Conservation (phyloP, 2,329 filamentous ascomycete species). For the Diaporthe caulivora region DNA sequence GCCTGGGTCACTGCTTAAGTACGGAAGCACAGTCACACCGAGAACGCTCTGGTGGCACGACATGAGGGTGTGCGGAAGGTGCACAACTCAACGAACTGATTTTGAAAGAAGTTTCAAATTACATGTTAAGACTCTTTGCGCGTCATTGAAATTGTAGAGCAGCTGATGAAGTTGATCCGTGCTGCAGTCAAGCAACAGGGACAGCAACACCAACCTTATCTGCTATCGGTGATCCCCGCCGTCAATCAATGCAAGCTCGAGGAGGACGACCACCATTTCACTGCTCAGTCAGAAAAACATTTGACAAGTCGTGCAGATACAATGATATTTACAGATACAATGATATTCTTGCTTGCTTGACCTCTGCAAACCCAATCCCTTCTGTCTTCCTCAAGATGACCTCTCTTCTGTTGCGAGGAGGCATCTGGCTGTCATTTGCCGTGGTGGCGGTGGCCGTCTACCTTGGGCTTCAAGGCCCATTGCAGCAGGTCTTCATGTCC, state of each 20-base stretch:
- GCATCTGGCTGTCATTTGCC: conserved; percentile 35
- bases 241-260: not conserved
- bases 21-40: not conserved
- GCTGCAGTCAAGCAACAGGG: not conserved
- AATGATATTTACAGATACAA: not conserved
- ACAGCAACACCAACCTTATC: conserved; percentile 25
- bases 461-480: conserved; percentile 34
- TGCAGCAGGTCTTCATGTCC: conserved; percentile 33
- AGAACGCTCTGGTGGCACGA: not conserved
- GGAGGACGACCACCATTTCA: not conserved
- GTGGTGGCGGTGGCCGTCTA: conserved; percentile 35
- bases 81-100: not conserved
- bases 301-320: not conserved
- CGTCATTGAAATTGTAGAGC: conserved; percentile 9
- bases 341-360: not conserved
- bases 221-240: conserved; percentile 19
- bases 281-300: not conserved
- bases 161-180: conserved; percentile 13
- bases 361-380: not conserved
- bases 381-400: not conserved
- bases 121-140: not conserved
- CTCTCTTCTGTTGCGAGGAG: conserved; percentile 28
- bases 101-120: not conserved
- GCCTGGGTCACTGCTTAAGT: not conserved
- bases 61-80: not conserved